Evolutionary conservation across 805 yeast genomes (phyloP).

Genomic region (Candida anglica): DNA sequence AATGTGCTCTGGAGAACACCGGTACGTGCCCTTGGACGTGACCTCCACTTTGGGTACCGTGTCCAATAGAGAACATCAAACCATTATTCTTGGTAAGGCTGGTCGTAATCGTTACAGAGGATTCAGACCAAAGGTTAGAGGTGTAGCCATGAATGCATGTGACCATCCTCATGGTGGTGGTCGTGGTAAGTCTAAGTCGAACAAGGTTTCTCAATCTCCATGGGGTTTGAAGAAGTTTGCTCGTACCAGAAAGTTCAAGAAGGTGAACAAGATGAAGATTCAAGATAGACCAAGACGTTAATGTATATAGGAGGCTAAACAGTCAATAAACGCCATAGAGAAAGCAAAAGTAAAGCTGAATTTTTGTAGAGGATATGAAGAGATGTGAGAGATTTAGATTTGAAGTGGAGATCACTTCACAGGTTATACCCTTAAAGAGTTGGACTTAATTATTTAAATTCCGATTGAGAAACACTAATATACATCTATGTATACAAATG

Average conservation of each 20-base stretch:
- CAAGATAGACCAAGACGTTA: constrained; percentile 78
- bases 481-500: too few relatives aligned
- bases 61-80: constrained; percentile 90
- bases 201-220: constrained; percentile 88
- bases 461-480: too few relatives aligned
- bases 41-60: constrained; percentile 94
- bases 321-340: neutral
- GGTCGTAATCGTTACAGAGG: constrained; percentile 93
- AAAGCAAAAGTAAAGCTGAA: neutral
- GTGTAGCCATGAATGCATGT: constrained; percentile 95
- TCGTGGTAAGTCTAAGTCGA: constrained; percentile 97
- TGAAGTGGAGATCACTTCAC: too few relatives aligned
- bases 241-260: constrained; percentile 90
- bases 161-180: constrained; percentile 99
- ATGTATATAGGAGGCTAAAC: constrained; percentile 1
- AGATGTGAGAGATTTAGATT: too few relatives aligned
- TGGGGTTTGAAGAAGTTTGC: constrained; percentile 96
- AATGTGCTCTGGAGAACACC: constrained; percentile 88
- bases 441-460: too few relatives aligned
- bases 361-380: too few relatives aligned
- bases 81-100: constrained; percentile 89
- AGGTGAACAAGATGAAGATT: constrained; percentile 78
- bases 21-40: constrained; percentile 80
- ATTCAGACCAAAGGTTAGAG: constrained; percentile 92
- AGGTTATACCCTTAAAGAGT: too few relatives aligned